A percentile compares a stretch with the other conserved stretches of the same genome.
Conservation (phyloP, 495 filamentous ascomycete genomes). For the Aspergillus incahuasiensis region DNA sequence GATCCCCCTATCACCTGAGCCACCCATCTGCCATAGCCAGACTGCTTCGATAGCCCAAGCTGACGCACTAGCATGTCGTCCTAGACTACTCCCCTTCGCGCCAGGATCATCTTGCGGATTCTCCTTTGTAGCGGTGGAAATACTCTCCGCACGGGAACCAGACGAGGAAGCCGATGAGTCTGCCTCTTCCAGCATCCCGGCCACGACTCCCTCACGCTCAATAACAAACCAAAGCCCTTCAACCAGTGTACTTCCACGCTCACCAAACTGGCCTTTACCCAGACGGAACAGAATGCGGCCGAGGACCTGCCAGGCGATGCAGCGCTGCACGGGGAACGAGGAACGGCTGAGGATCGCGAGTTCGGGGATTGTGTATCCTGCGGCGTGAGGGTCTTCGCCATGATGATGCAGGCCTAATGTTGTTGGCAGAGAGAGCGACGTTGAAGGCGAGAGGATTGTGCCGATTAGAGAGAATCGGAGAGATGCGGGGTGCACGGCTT, state of each 20-base stretch:
- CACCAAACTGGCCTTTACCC: slow-evolving; percentile 73
- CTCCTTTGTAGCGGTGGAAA: not conserved
- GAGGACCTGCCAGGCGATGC: slow-evolving; percentile 85
- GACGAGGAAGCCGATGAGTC: slow-evolving; percentile 30
- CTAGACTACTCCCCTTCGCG: slow-evolving; percentile 19
- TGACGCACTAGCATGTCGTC: slow-evolving; percentile 58
- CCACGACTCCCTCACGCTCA: slow-evolving; percentile 70
- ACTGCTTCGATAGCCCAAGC: slow-evolving; percentile 85
- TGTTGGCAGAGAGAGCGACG: slow-evolving; percentile 64
- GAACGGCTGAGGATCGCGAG: slow-evolving; percentile 78
- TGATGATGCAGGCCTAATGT: slow-evolving; percentile 88
- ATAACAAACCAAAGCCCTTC: slow-evolving; percentile 71
- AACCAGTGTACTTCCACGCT: slow-evolving; percentile 49
- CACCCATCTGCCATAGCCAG: slow-evolving; percentile 86
- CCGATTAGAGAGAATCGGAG: slow-evolving; percentile 89
- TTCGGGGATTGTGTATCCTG: slow-evolving; percentile 90
- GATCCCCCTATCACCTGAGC: slow-evolving; percentile 48
- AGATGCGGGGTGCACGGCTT: slow-evolving; percentile 64
- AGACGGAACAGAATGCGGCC: slow-evolving; percentile 81
- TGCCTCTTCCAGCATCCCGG: slow-evolving; percentile 65
- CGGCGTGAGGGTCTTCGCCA: slow-evolving; percentile 85
- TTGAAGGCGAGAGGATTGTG: slow-evolving; percentile 66
- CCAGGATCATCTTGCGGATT: slow-evolving; percentile 15
- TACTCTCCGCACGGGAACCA: slow-evolving; percentile 2
- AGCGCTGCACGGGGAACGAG: slow-evolving; percentile 78